These are phyloP conservation scores for Yamadazyma olivae DNA, from an alignment of 805 yeast species.

Conservation along the genomic window DNA sequence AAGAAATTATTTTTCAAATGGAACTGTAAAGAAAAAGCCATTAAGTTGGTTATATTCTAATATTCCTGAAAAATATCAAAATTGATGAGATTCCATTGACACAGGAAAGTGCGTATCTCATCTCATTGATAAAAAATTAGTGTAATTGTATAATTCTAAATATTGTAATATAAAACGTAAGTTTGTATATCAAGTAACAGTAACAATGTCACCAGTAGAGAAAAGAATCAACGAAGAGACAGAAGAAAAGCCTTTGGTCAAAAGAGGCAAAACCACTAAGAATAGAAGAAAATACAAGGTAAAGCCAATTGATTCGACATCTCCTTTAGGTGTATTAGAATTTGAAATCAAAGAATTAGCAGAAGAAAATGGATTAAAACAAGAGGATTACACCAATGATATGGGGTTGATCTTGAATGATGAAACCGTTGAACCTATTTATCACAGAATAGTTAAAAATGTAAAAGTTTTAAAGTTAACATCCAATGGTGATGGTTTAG, in stretches of 20 bases:
- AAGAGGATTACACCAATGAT: slow-evolving; percentile 58
- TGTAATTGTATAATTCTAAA: slow-evolving; percentile 1
- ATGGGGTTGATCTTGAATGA: slow-evolving; percentile 64
- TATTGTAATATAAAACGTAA: background rate
- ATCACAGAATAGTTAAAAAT: slow-evolving; percentile 56
- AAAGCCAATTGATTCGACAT: slow-evolving; percentile 67
- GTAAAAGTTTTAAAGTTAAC: slow-evolving; percentile 59
- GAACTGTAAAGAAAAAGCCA: slow-evolving; percentile 32
- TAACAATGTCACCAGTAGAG: slow-evolving; percentile 1
- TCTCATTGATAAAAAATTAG: background rate
- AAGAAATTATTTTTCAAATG: slow-evolving; percentile 40
- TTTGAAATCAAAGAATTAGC: slow-evolving; percentile 67
- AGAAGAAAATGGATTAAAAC: slow-evolving; percentile 35
- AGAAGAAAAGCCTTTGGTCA: slow-evolving; percentile 7
- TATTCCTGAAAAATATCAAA: slow-evolving; percentile 21
- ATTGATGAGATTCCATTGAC: background rate
- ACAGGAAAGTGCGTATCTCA: background rate
- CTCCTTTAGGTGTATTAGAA: slow-evolving; percentile 77
- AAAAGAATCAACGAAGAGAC: slow-evolving; percentile 11
- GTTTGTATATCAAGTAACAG: no score
- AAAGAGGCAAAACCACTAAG: slow-evolving; percentile 20
- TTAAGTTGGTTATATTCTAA: slow-evolving; percentile 28
- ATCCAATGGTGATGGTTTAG: slow-evolving; percentile 89
- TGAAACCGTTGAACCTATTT: slow-evolving; percentile 39
- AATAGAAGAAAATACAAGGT: slow-evolving; percentile 52